Conservation (phyloP, 2,329 filamentous ascomycete genomes). For the Fonsecaea multimorphosa region DNA sequence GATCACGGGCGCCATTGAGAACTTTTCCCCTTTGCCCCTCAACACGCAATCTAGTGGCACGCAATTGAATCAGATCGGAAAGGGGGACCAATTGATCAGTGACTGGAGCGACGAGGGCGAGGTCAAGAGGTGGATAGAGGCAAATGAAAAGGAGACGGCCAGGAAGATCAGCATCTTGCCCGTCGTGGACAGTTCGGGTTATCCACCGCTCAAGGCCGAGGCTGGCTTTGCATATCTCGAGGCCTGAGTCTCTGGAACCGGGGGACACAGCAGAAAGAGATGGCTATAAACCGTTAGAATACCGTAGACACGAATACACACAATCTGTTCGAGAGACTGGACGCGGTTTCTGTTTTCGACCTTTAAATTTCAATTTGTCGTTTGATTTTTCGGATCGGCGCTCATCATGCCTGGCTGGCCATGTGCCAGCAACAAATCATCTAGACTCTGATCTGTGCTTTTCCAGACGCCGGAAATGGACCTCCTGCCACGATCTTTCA, state of each 20-base stretch:
- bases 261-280: neutral
- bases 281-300: slow-evolving; percentile 5
- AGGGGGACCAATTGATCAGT: slow-evolving; percentile 30
- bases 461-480: slow-evolving; percentile 24
- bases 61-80: slow-evolving; percentile 36
- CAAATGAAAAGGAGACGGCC: slow-evolving; percentile 35
- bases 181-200: slow-evolving; percentile 47
- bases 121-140: slow-evolving; percentile 37
- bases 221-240: slow-evolving; percentile 35
- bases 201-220: slow-evolving; percentile 36
- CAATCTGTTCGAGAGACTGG: neutral
- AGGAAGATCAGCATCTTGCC: slow-evolving; percentile 39
- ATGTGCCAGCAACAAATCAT: slow-evolving; percentile 25
- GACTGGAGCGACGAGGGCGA: slow-evolving; percentile 39
- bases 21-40: slow-evolving; percentile 33
- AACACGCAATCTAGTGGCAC: slow-evolving; percentile 35
- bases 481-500: slow-evolving; percentile 19
- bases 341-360: slow-evolving; percentile 1
- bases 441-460: slow-evolving; percentile 29
- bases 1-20: slow-evolving; percentile 34
- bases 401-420: slow-evolving; percentile 6
- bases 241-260: neutral
- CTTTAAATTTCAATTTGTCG: slow-evolving; percentile 15
- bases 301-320: slow-evolving; percentile 8
- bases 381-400: slow-evolving; percentile 15